Evolutionary conservation across 2,329 filamentous ascomycete species (phyloP).

Genomic region (Epichloe brachyelytri): DNA sequence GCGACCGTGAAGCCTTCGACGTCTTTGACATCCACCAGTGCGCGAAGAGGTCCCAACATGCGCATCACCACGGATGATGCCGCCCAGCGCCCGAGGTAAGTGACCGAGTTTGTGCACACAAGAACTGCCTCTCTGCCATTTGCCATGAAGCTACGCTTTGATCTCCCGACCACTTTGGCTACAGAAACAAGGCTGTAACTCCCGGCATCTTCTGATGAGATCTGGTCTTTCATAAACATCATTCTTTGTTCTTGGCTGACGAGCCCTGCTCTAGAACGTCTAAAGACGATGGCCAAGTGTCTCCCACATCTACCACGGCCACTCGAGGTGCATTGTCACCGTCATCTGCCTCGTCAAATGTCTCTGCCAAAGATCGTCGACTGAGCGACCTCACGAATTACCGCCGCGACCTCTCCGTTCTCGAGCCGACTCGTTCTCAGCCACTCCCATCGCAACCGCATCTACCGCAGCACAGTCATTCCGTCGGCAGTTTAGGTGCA

Average conservation of each 20-base stretch:
- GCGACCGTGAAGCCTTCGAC: slow-evolving; percentile 45
- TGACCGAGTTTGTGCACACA: slow-evolving; percentile 5
- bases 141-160: not conserved
- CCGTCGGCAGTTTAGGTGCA: slow-evolving; percentile 36
- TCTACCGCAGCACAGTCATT: slow-evolving; percentile 33
- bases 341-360: slow-evolving; percentile 26
- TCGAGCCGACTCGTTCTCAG: slow-evolving; percentile 50
- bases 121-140: not conserved
- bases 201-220: not conserved
- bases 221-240: not conserved
- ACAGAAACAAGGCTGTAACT: not conserved
- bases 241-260: slow-evolving; percentile 1
- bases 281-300: slow-evolving; percentile 32
- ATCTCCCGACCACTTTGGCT: not conserved
- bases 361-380: slow-evolving; percentile 38
- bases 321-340: slow-evolving; percentile 34
- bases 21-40: slow-evolving; percentile 17
- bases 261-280: slow-evolving; percentile 11
- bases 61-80: slow-evolving; percentile 28
- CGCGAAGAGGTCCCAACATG: slow-evolving; percentile 14
- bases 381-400: slow-evolving; percentile 54
- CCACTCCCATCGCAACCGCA: slow-evolving; percentile 33
- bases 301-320: slow-evolving; percentile 33
- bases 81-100: slow-evolving; percentile 27
- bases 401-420: slow-evolving; percentile 56